These are phyloP conservation scores for Rubroshorea leprosula DNA, from an alignment of 345 rosid genomes.

Conservation along the genomic window DNA sequence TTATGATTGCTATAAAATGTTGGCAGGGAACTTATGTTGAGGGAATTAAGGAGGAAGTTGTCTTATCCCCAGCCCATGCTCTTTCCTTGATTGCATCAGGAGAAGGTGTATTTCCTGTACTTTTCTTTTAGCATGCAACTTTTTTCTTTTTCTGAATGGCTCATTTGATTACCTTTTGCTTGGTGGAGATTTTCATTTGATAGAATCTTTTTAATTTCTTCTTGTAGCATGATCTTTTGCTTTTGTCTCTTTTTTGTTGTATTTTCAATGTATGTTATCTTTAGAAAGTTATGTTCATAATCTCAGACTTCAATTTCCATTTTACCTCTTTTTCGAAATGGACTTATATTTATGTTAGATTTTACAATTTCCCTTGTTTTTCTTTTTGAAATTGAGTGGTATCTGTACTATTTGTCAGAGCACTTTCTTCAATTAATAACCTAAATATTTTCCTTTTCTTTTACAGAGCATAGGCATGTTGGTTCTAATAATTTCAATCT, in stretches of 20 bases:
- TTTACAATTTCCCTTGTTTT: conserved; percentile 1
- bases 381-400: background rate
- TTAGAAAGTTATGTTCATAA: conserved; percentile 1
- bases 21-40: conserved; percentile 81
- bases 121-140: background rate
- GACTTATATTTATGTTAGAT: conserved; percentile 4
- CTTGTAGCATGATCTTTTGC: conserved; percentile 1
- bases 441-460: conserved; percentile 16
- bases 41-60: conserved; percentile 94
- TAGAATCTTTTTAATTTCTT: background rate
- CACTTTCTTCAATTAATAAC: conserved; percentile 10
- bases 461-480: conserved; percentile 86
- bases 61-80: conserved; percentile 94
- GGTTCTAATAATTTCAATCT: conserved; percentile 94
- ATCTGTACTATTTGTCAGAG: background rate
- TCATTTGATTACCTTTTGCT: background rate
- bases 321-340: background rate
- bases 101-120: conserved; percentile 51
- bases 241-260: background rate
- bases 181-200: background rate
- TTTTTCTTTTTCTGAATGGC: background rate
- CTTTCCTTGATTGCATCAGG: conserved; percentile 95
- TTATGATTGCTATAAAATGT: conserved; percentile 7
- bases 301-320: background rate
- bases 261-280: background rate